These are phyloP conservation scores for Butyriboletus loyo DNA, from an alignment of 768 basidiomycete species.

Conservation along the genomic window DNA sequence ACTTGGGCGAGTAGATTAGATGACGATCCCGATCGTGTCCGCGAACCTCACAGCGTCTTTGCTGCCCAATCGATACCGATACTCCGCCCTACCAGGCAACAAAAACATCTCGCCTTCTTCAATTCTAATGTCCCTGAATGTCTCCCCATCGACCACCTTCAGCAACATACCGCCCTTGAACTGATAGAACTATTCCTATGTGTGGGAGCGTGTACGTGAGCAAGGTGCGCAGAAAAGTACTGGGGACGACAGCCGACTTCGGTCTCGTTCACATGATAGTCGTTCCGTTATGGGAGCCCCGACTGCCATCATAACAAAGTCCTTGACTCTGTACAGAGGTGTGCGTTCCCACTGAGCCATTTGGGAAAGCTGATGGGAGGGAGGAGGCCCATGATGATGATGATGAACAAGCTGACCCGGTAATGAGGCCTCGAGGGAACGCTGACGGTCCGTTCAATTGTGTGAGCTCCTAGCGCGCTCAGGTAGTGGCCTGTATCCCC, in stretches of 20 bases:
- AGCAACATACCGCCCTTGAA: conserved; percentile 92
- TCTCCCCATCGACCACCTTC: conserved; percentile 75
- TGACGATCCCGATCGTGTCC: conserved; percentile 87
- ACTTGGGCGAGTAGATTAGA: conserved; percentile 80
- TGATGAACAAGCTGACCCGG: too few relatives aligned
- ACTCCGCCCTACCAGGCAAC: conserved; percentile 67
- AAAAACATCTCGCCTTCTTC: conserved; percentile 97
- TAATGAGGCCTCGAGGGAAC: too few relatives aligned
- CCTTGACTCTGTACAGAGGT: conserved; percentile 76
- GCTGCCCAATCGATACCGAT: conserved; percentile 41
- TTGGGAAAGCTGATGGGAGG: conserved; percentile 86
- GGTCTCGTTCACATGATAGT: conserved; percentile 95
- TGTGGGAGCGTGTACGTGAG: background rate
- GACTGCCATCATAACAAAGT: conserved; percentile 94
- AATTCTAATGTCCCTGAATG: conserved; percentile 83
- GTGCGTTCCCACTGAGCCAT: conserved; percentile 81
- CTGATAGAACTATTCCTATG: conserved; percentile 97
- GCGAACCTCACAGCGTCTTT: conserved; percentile 88
- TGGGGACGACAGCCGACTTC: conserved; percentile 48
- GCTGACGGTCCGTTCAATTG: too few relatives aligned
- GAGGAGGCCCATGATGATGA: conserved; percentile 60
- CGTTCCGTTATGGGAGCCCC: conserved; percentile 93
- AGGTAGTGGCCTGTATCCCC: too few relatives aligned
- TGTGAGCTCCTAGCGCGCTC: too few relatives aligned
- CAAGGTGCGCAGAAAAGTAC: background rate